Percentiles rank a stretch among this genome's conserved stretches.
Evolutionary conservation across 2,329 filamentous ascomycete species (phyloP).

Genomic region (Fusarium veterinarium): DNA sequence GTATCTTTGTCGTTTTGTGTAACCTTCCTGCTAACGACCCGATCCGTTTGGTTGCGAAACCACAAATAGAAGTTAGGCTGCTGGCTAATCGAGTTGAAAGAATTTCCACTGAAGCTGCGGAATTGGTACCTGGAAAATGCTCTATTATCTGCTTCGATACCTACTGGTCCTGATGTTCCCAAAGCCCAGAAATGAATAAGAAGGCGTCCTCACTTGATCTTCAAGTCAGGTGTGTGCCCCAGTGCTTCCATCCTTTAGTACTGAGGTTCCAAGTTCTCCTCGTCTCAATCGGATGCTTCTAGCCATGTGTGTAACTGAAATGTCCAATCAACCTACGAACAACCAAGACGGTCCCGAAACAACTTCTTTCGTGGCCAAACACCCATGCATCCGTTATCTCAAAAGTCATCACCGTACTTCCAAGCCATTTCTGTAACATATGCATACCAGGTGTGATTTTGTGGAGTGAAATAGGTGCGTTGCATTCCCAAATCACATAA

Average conservation of each 20-base stretch:
- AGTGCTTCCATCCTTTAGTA: not conserved
- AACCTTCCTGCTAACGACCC: not conserved
- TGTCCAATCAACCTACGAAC: not conserved
- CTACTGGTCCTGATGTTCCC: not conserved
- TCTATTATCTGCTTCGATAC: no score
- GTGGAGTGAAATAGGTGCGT: not conserved
- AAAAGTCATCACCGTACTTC: not conserved
- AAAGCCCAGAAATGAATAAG: not conserved
- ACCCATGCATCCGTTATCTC: not conserved
- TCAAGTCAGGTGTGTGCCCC: not conserved
- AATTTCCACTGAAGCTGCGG: fast-evolving
- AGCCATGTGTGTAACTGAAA: not conserved
- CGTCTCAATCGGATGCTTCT: not conserved
- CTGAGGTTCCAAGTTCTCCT: not conserved
- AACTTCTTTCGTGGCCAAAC: not conserved
- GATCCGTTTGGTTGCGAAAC: not conserved
- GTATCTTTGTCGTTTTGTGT: not conserved
- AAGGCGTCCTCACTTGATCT: not conserved
- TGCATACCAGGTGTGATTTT: not conserved
- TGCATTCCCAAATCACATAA: not conserved
- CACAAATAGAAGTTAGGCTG: not conserved
- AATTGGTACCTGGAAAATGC: no score
- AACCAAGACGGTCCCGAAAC: not conserved
- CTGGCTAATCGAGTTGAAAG: not conserved
- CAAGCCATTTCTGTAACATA: not conserved